Percentiles rank a stretch among this genome's conserved stretches.
Conservation (phyloP, 169 alveolate genomes). For the Plasmodium adleri region DNA sequence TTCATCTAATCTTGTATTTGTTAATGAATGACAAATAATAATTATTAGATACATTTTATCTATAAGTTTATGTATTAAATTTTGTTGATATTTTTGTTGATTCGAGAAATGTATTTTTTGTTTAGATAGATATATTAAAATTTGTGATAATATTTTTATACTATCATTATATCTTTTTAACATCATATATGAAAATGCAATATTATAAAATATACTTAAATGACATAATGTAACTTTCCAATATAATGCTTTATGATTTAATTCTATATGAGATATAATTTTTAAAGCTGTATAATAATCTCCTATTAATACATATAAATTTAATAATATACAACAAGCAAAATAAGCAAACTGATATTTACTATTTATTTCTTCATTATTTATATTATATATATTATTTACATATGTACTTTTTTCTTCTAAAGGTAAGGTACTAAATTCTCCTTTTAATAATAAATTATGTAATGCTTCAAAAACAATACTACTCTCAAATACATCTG, state of each 20-base stretch:
- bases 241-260: conserved; percentile 82
- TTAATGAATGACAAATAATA: conserved; percentile 85
- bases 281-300: conserved; percentile 86
- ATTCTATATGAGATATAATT: conserved; percentile 80
- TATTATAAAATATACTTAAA: conserved; percentile 83
- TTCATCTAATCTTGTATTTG: conserved; percentile 84
- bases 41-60: conserved; percentile 88
- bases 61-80: conserved; percentile 80
- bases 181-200: conserved; percentile 90
- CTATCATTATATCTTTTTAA: conserved; percentile 88
- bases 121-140: conserved; percentile 82
- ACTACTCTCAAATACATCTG: conserved; percentile 21
- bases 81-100: conserved; percentile 86
- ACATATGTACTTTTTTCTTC: conserved; percentile 41
- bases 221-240: conserved; percentile 90
- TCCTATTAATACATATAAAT: conserved; percentile 86
- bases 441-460: conserved; percentile 57
- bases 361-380: conserved; percentile 45
- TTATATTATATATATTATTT: conserved; percentile 21
- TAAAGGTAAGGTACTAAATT: conserved; percentile 21
- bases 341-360: conserved; percentile 47
- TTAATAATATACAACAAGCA: conserved; percentile 48
- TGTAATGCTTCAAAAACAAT: conserved; percentile 66
- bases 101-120: conserved; percentile 82
- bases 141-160: conserved; percentile 83